Percentiles rank a stretch among this genome's conserved stretches.
Evolutionary conservation across 495 filamentous ascomycete species (phyloP).

Genomic region (Extremus antarcticus): DNA sequence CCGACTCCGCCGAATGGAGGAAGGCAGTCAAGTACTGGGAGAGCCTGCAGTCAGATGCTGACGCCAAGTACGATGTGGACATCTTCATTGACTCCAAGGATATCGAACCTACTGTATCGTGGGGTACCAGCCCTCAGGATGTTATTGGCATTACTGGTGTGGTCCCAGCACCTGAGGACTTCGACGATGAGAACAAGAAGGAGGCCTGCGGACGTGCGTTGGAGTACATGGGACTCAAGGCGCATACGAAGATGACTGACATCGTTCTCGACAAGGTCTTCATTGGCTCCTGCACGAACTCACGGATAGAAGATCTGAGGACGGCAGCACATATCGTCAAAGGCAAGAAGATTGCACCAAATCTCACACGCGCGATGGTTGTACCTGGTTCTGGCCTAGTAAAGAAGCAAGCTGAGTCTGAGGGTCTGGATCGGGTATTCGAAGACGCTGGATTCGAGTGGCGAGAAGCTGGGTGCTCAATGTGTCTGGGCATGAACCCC

Average conservation of each 20-base stretch:
- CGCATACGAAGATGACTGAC: constrained; percentile 83
- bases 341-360: constrained; percentile 72
- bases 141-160: constrained; percentile 84
- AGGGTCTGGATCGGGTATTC: constrained; percentile 91
- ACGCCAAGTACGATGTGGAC: constrained; percentile 76
- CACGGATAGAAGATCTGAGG: constrained; percentile 90
- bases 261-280: constrained; percentile 90
- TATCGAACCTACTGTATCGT: constrained; percentile 85
- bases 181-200: constrained; percentile 66
- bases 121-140: constrained; percentile 95
- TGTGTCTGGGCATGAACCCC: constrained; percentile 99
- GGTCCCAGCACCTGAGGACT: constrained; percentile 82
- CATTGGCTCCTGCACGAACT: constrained; percentile 96
- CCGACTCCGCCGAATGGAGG: constrained; percentile 79
- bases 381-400: constrained; percentile 92
- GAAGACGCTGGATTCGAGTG: constrained; percentile 89
- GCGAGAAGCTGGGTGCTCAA: constrained; percentile 95
- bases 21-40: constrained; percentile 83
- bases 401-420: constrained; percentile 82
- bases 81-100: constrained; percentile 84
- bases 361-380: constrained; percentile 88
- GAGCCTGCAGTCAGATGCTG: constrained; percentile 70
- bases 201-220: constrained; percentile 67
- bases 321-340: constrained; percentile 75
- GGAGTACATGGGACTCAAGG: constrained; percentile 87